Conservation (phyloP, 2,329 filamentous ascomycete genomes). For the Zelopaecilomyces penicillatus region DNA sequence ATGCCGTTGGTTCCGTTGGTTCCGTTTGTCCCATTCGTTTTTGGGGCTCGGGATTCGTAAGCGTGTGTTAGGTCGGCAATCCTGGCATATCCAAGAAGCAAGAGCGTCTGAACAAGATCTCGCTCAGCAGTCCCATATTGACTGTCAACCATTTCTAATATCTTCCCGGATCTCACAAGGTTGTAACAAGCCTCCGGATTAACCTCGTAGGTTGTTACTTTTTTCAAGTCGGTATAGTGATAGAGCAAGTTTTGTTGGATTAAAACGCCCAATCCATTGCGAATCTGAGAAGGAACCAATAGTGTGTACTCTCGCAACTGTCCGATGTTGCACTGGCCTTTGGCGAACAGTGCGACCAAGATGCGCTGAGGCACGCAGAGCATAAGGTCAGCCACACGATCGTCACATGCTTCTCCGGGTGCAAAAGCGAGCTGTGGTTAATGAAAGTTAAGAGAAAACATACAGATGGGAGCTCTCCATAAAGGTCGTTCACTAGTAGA, state of each 20-base stretch:
- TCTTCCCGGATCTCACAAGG: conserved; percentile 71
- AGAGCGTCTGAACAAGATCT: conserved; percentile 64
- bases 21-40: conserved; percentile 25
- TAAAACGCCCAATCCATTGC: conserved; percentile 73
- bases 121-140: conserved; percentile 68
- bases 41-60: conserved; percentile 36
- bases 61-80: conserved; percentile 61
- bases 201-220: conserved; percentile 70
- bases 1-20: conserved; percentile 1
- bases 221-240: conserved; percentile 57
- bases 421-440: too few relatives aligned
- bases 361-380: conserved; percentile 57
- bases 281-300: conserved; percentile 65
- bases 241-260: conserved; percentile 82
- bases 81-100: conserved; percentile 69
- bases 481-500: conserved; percentile 79
- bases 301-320: conserved; percentile 65
- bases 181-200: conserved; percentile 75
- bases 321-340: conserved; percentile 66
- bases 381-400: conserved; percentile 19
- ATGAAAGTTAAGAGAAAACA: conserved; percentile 9
- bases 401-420: neutral
- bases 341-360: conserved; percentile 66
- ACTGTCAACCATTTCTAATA: conserved; percentile 65
- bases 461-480: conserved; percentile 89